Evolutionary conservation across 192 early-diverging fungal species (phyloP).

Genomic region (Gorgonomyces haynaldii): DNA sequence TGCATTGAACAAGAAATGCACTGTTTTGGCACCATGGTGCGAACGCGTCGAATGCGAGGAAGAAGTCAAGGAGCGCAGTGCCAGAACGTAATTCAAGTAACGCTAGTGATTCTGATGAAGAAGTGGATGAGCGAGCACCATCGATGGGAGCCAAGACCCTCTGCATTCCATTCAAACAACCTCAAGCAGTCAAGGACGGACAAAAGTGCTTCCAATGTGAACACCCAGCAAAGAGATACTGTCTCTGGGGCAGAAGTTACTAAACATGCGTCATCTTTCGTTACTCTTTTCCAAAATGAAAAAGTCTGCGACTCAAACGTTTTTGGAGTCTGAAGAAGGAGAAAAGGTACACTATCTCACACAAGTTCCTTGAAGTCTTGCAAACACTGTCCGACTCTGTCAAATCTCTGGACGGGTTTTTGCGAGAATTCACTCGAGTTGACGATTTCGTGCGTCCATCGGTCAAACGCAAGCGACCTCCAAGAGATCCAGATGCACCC

Average conservation of each 20-base stretch:
- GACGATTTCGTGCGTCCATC: background rate
- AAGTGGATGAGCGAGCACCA: slow-evolving; percentile 89
- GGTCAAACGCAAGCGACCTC: slow-evolving; percentile 1
- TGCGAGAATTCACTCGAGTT: background rate
- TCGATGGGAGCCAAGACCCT: slow-evolving; percentile 99
- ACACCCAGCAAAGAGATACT: slow-evolving; percentile 36
- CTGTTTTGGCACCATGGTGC: slow-evolving; percentile 92
- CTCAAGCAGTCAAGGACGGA: slow-evolving; percentile 53
- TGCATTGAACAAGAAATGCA: slow-evolving; percentile 73
- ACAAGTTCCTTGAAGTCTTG: background rate
- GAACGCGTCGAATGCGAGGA: slow-evolving; percentile 85
- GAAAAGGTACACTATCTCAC: background rate
- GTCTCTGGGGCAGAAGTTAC: slow-evolving; percentile 45
- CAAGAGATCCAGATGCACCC: slow-evolving; percentile 3
- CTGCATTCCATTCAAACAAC: slow-evolving; percentile 93
- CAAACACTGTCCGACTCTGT: slow-evolving; percentile 1
- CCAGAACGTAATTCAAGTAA: slow-evolving; percentile 42
- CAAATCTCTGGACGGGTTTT: slow-evolving; percentile 1
- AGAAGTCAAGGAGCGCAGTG: slow-evolving; percentile 85
- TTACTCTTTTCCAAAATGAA: background rate
- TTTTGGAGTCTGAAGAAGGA: slow-evolving; percentile 3
- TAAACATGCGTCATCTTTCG: slow-evolving; percentile 10
- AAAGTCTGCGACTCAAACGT: background rate
- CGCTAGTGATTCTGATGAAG: slow-evolving; percentile 39
- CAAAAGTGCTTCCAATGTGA: slow-evolving; percentile 75